phyloP scores from a whole-genome alignment of 371 early-diverging fungal genomes.

The Rhizomucor pusillus region DNA sequence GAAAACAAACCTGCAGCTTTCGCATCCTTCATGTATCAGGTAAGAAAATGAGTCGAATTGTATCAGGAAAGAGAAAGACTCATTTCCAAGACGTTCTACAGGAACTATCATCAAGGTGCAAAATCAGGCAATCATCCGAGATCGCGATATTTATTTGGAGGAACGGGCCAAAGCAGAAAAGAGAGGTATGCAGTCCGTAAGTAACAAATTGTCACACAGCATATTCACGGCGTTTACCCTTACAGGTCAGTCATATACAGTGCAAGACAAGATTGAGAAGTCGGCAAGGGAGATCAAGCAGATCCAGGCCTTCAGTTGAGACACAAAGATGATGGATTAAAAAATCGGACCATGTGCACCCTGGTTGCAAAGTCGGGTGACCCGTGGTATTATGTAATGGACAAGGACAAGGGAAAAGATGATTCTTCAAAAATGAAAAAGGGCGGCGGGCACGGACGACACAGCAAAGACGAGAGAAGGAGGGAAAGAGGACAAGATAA shows the following conservation, averaged over 20 bases:
- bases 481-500: not conserved
- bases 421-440: too few species aligned
- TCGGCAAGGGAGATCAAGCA: conserved; percentile 21
- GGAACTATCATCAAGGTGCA: conserved; percentile 36
- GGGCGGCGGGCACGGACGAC: too few species aligned
- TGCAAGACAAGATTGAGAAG: conserved; percentile 22
- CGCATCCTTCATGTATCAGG: conserved; percentile 35
- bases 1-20: conserved; percentile 26
- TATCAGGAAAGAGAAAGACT: not conserved
- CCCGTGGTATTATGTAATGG: too few species aligned
- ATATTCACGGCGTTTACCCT: not conserved
- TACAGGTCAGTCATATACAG: conserved; percentile 20
- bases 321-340: not conserved
- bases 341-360: too few species aligned
- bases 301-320: conserved; percentile 7
- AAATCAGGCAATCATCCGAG: conserved; percentile 32
- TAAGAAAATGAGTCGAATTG: conserved; percentile 1
- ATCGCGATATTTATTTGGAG: conserved; percentile 31
- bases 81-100: not conserved
- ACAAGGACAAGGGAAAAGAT: too few species aligned
- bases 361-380: too few species aligned
- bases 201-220: not conserved
- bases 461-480: not conserved
- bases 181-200: conserved; percentile 19
- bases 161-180: conserved; percentile 24